Conservation (phyloP, 2,329 filamentous ascomycete genomes). For the Colletotrichum kahawae region DNA sequence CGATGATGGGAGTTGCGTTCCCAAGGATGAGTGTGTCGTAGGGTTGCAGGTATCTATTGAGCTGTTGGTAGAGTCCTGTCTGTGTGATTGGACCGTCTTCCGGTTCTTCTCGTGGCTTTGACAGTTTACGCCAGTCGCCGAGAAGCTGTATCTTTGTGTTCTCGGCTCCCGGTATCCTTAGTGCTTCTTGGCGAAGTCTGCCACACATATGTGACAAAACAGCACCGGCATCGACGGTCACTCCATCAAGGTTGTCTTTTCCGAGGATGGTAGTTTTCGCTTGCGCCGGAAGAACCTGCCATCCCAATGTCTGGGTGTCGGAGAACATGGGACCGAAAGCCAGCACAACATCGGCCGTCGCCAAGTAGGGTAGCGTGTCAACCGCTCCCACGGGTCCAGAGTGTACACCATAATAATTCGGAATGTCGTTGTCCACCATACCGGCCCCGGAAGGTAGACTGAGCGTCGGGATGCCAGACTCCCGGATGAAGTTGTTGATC, state of each 20-base stretch:
- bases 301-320: neutral
- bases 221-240: neutral
- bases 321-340: neutral
- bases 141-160: neutral
- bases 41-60: neutral
- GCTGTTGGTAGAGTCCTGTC: neutral
- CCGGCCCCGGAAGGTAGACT: neutral
- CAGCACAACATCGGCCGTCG: neutral
- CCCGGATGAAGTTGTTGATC: neutral
- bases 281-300: neutral
- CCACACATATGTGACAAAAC: neutral
- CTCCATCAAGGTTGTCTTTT: neutral
- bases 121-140: neutral
- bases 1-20: conserved; percentile 62
- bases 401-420: neutral
- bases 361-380: neutral
- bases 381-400: neutral
- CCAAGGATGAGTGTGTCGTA: neutral
- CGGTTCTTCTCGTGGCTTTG: neutral
- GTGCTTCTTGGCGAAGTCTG: neutral
- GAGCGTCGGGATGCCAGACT: neutral
- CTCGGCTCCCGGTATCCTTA: neutral
- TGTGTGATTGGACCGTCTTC: neutral
- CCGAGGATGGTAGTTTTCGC: neutral
- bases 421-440: neutral